These are phyloP conservation scores for Cladosporium sphaerospermum DNA, from an alignment of 2,329 filamentous ascomycete species.

Conservation along the genomic window DNA sequence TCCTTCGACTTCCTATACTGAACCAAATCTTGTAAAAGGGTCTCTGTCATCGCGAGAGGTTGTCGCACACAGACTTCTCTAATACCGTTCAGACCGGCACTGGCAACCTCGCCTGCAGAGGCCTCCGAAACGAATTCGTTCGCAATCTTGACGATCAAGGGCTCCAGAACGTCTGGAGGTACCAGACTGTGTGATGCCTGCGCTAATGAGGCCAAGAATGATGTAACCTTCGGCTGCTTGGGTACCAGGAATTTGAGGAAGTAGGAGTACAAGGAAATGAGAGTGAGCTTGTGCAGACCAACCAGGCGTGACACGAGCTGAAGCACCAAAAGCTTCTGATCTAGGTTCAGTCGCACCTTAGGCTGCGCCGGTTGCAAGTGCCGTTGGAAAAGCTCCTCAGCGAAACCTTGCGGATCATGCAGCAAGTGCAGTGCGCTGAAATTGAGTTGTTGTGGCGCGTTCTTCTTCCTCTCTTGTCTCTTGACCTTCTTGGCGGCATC, in stretches of 20 bases:
- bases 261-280: conserved; percentile 90
- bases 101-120: conserved; percentile 80
- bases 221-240: conserved; percentile 82
- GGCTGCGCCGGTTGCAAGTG: conserved; percentile 69
- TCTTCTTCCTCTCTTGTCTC: conserved; percentile 79
- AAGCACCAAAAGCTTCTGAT: conserved; percentile 82
- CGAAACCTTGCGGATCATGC: conserved; percentile 90
- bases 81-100: conserved; percentile 89
- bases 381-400: conserved; percentile 81
- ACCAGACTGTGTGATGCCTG: conserved; percentile 88
- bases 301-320: conserved; percentile 87
- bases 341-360: conserved; percentile 77
- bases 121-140: conserved; percentile 98
- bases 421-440: conserved; percentile 93
- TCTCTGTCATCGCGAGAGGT: conserved; percentile 93
- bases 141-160: conserved; percentile 87
- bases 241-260: conserved; percentile 86
- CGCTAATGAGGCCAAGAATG: conserved; percentile 84
- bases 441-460: conserved; percentile 79
- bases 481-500: conserved; percentile 79
- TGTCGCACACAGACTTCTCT: conserved; percentile 89
- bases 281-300: conserved; percentile 83
- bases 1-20: conserved; percentile 97
- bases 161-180: conserved; percentile 85
- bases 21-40: conserved; percentile 88